These are phyloP conservation scores for Acaromyces ingoldii DNA, from an alignment of 1,284 basidiomycete genomes.

Conservation along the genomic window DNA sequence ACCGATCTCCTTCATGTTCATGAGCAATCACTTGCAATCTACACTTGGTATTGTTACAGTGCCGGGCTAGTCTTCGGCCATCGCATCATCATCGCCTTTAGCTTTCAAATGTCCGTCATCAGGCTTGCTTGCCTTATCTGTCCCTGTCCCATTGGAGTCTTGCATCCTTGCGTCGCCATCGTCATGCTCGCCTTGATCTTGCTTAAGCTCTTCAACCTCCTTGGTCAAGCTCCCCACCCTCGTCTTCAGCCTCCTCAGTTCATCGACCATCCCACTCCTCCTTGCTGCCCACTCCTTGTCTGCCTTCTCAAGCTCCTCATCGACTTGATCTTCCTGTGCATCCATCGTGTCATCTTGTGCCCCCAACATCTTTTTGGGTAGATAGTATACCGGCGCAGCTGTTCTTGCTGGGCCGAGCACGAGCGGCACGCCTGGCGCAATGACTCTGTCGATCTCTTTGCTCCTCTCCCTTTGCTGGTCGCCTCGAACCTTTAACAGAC, in stretches of 20 bases:
- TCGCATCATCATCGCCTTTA: too few relatives aligned
- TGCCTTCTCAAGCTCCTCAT: slow-evolving; percentile 61
- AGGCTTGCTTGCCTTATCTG: not conserved
- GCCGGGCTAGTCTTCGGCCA: too few relatives aligned
- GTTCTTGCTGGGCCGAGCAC: not conserved
- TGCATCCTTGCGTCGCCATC: not conserved
- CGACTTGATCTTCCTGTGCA: slow-evolving; percentile 58
- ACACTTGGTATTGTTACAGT: too few relatives aligned
- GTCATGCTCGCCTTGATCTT: not conserved
- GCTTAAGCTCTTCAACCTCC: not conserved
- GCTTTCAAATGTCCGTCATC: not conserved
- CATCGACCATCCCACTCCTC: slow-evolving; percentile 5
- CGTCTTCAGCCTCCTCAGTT: not conserved
- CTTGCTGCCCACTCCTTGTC: slow-evolving; percentile 48
- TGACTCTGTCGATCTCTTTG: not conserved
- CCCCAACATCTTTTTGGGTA: not conserved
- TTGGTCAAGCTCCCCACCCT: not conserved
- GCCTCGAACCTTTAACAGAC: too few relatives aligned
- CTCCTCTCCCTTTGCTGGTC: too few relatives aligned
- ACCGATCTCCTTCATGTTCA: too few relatives aligned
- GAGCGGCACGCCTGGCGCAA: not conserved
- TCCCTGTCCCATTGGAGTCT: not conserved
- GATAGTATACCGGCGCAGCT: not conserved
- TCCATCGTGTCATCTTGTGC: slow-evolving; percentile 1
- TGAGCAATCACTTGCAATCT: too few relatives aligned